A percentile compares a stretch with the other conserved stretches of the same genome.
These are phyloP conservation scores for Talaromyces sp. DNA, from an alignment of 2,329 filamentous ascomycete genomes.

Conservation along the genomic window DNA sequence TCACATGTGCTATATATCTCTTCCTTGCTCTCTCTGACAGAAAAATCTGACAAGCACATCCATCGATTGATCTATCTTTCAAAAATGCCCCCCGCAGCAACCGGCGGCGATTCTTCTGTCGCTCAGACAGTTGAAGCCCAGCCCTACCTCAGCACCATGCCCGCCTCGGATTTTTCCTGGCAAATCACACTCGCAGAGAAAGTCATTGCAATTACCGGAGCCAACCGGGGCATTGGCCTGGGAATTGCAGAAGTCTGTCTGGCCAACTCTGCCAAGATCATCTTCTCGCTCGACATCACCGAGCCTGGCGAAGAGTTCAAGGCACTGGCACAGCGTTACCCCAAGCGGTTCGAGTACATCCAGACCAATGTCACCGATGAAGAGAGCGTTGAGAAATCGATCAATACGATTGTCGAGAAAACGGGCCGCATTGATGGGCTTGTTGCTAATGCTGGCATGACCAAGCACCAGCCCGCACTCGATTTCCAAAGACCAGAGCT, in stretches of 20 bases:
- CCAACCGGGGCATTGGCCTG: slow-evolving; percentile 31
- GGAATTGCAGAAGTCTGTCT: slow-evolving; percentile 45
- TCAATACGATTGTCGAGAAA: slow-evolving; percentile 36
- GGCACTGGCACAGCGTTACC: slow-evolving; percentile 35
- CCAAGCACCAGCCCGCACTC: slow-evolving; percentile 44
- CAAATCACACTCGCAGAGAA: slow-evolving; percentile 41
- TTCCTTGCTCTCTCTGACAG: no score
- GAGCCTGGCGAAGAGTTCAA: slow-evolving; percentile 29
- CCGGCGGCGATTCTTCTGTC: no score
- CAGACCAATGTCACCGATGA: slow-evolving; percentile 44
- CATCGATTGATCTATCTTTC: no score
- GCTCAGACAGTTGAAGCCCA: background rate
- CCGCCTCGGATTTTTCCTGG: slow-evolving; percentile 30
- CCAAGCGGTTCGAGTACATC: slow-evolving; percentile 40
- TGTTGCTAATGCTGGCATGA: slow-evolving; percentile 38
- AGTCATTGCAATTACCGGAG: slow-evolving; percentile 25
- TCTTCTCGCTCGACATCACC: slow-evolving; percentile 40
- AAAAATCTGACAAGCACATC: no score
- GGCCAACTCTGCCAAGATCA: slow-evolving; percentile 36
- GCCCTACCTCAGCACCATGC: slow-evolving; percentile 34
- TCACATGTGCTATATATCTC: no score
- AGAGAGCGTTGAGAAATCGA: slow-evolving; percentile 33
- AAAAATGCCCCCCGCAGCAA: no score
- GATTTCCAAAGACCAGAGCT: slow-evolving; percentile 37
- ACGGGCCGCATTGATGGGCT: slow-evolving; percentile 41